phyloP scores from a whole-genome alignment of 352 stramenopile genomes.

The Phytopythium mirpurense region DNA sequence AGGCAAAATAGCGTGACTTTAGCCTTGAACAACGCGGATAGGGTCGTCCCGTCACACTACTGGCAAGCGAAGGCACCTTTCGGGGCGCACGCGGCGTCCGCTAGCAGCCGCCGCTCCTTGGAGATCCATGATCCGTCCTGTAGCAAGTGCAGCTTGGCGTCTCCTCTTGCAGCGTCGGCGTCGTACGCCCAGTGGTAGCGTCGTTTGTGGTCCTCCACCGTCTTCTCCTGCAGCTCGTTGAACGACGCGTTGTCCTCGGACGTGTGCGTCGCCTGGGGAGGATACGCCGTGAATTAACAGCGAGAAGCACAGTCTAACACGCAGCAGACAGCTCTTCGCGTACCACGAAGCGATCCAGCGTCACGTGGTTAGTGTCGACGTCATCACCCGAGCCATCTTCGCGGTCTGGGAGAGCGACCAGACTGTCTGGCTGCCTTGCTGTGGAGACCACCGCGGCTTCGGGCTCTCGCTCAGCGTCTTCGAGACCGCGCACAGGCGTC shows the following conservation, averaged over 20 bases:
- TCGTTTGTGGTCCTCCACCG: conserved; percentile 55
- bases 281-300: background rate
- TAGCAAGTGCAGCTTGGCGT: conserved; percentile 68
- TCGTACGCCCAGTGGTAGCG: conserved; percentile 82
- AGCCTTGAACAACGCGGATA: background rate
- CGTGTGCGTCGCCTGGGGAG: conserved; percentile 57
- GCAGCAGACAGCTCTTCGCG: background rate
- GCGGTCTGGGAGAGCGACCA: background rate
- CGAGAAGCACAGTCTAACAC: background rate
- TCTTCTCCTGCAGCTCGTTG: conserved; percentile 66
- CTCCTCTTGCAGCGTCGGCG: conserved; percentile 33
- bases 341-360: conserved; percentile 71
- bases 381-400: background rate
- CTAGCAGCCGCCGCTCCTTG: conserved; percentile 48
- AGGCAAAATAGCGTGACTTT: background rate
- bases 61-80: conserved; percentile 25
- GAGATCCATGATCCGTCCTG: conserved; percentile 70
- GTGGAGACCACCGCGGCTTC: background rate
- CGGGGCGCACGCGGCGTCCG: conserved; percentile 46
- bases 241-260: conserved; percentile 85
- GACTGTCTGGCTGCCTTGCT: background rate
- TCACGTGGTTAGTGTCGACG: conserved; percentile 24
- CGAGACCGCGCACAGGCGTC: conserved; percentile 22
- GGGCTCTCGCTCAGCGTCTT: conserved; percentile 3
- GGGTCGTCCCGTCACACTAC: background rate